Evolutionary conservation across 2,329 filamentous ascomycete species (phyloP), one percentile per base, ranked within the genome.

Genomic region (Exophiala alcalophila): DNA sequence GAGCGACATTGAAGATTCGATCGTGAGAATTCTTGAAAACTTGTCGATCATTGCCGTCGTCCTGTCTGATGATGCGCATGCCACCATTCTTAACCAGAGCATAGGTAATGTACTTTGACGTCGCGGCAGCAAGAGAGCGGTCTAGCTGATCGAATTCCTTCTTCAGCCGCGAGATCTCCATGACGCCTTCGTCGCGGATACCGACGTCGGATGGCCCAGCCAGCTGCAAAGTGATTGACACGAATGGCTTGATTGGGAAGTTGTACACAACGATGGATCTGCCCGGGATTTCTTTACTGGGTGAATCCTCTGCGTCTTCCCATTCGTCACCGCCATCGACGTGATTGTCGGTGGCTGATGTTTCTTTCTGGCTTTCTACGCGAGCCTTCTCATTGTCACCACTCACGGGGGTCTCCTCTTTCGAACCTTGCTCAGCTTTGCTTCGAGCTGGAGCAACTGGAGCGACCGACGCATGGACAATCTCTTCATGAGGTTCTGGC

Each of bases 91-190:
- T 96, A 29, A 86, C 86, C 72, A 95, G 86, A 29, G 88, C 89
- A 59, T 97, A 98, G 4, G 87, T 83, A 65, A 98, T 97, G 68
- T 92, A 95, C 47, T 84, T 84, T 60, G 87, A 83, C 18, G 88
- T 91, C 12, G 91, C 90, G 4, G 90, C 85, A 35, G 91, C 91
- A 21, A 98, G 76, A 51, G 90, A 94, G 53, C 94, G 86, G 61
- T 98, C 92, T 50, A 96, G 83, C 68, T 97, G 92, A 60, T 98
- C 92, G 58, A 97, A 97, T 4, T 95, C 89, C 69, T 97, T 97
- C 75, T 95, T 95, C 52, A 97, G 75, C 44, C 89, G 81, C 37
- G 92, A 91, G 61, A 98, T 92, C 57, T 95, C 88, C 73, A 95
- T 86, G 57, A 95, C 82, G 29, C 83, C 78, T 54, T 91, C 84